Conservation (phyloP, 306 rosid species). For the Vigna radiata region DNA sequence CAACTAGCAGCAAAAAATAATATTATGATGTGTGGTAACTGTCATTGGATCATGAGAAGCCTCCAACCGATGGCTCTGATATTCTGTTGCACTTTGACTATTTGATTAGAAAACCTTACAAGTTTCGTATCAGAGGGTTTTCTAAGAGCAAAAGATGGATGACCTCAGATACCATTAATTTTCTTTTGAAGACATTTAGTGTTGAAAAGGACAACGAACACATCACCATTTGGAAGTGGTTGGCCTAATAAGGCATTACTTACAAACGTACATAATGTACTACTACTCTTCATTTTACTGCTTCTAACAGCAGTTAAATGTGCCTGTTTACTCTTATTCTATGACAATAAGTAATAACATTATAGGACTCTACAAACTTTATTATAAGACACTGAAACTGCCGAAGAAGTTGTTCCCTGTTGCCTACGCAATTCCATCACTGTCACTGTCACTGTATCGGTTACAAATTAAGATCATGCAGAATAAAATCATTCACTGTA, state of each 20-base stretch:
- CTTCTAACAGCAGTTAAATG: background rate
- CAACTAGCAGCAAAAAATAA: constrained; percentile 24
- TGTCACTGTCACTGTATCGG: background rate
- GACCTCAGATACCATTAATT: constrained; percentile 39
- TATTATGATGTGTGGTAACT: constrained; percentile 14
- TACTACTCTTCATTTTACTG: background rate
- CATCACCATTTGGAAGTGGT: constrained; percentile 34
- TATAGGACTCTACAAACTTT: background rate
- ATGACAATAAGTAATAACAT: background rate
- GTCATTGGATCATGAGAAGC: constrained; percentile 29
- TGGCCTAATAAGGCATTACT: constrained; percentile 15
- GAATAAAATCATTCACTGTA: background rate
- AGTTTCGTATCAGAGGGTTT: constrained; percentile 24
- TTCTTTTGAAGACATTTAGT: constrained; percentile 39
- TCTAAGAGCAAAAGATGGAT: constrained; percentile 15
- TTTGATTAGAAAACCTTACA: constrained; percentile 8
- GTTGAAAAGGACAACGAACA: constrained; percentile 42
- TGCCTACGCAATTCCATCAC: constrained; percentile 1
- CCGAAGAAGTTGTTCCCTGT: background rate
- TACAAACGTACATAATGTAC: background rate
- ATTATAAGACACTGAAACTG: constrained; percentile 19
- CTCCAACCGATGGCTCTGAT: constrained; percentile 1
- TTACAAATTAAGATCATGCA: background rate
- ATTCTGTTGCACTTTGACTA: constrained; percentile 7
- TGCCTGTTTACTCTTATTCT: background rate